These are phyloP conservation scores for Zalerion maritima DNA, from an alignment of 495 filamentous ascomycete species.

Conservation along the genomic window DNA sequence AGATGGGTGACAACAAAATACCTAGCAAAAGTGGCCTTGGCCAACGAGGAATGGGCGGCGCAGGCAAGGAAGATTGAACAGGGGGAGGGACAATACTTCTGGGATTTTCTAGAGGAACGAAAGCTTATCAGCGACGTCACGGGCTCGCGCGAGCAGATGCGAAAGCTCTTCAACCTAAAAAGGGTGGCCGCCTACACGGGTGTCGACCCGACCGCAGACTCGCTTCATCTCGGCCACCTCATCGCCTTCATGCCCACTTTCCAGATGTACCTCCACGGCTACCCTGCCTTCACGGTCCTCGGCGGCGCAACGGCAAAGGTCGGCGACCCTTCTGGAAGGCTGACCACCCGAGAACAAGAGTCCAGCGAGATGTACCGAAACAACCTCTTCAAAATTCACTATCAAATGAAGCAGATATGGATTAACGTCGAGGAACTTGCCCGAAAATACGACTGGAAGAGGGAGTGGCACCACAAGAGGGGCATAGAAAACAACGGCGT, in stretches of 20 bases:
- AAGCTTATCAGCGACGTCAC: conserved; percentile 68
- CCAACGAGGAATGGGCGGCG: conserved; percentile 40
- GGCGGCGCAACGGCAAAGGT: conserved; percentile 76
- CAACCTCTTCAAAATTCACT: conserved; percentile 63
- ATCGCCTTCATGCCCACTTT: conserved; percentile 87
- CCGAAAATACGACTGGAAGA: conserved; percentile 42
- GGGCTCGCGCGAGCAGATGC: conserved; percentile 62
- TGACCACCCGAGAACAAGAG: conserved; percentile 48
- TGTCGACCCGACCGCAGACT: conserved; percentile 82
- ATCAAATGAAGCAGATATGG: conserved; percentile 70
- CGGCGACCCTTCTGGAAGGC: conserved; percentile 74
- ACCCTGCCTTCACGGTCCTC: conserved; percentile 57
- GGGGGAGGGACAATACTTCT: conserved; percentile 48
- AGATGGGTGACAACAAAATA: conserved; percentile 36
- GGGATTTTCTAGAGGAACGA: conserved; percentile 60
- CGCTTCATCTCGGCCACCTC: conserved; percentile 85
- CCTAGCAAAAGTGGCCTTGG: conserved; percentile 36
- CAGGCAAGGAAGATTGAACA: conserved; percentile 40
- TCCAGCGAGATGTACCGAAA: conserved; percentile 39
- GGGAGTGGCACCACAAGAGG: conserved; percentile 46
- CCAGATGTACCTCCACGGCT: conserved; percentile 83
- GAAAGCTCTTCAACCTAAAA: conserved; percentile 52
- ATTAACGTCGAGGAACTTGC: conserved; percentile 49
- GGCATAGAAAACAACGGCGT: conserved; percentile 60
- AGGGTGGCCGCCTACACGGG: conserved; percentile 74